Percentiles rank a stretch among this genome's conserved stretches.
These are phyloP conservation scores for Stramenopiles sp. DNA, from an alignment of 352 stramenopile species.

Conservation along the genomic window DNA sequence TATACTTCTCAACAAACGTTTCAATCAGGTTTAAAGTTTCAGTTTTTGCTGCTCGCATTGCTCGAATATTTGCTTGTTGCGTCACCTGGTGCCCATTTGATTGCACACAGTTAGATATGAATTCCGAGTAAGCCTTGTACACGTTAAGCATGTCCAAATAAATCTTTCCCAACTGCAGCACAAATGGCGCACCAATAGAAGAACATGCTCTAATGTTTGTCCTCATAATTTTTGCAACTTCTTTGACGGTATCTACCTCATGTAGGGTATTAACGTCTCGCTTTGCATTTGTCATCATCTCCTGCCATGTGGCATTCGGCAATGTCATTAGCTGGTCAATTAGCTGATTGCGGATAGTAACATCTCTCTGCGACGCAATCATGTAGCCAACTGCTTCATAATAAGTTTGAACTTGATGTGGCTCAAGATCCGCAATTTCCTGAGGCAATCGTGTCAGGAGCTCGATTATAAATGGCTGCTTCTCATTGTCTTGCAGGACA, in stretches of 20 bases:
- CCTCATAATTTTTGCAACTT: constrained; percentile 93
- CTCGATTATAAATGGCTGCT: constrained; percentile 81
- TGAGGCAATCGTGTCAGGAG: constrained; percentile 74
- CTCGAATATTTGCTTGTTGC: constrained; percentile 68
- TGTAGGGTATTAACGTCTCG: constrained; percentile 40
- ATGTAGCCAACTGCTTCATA: constrained; percentile 90
- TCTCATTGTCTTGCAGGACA: constrained; percentile 61
- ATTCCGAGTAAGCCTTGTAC: constrained; percentile 93
- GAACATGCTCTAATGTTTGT: constrained; percentile 89
- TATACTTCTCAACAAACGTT: constrained; percentile 69
- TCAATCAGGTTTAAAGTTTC: constrained; percentile 85
- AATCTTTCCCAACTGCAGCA: constrained; percentile 86
- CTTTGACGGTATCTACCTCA: constrained; percentile 45
- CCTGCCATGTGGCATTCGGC: constrained; percentile 63
- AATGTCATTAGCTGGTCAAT: constrained; percentile 83
- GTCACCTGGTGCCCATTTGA: constrained; percentile 77
- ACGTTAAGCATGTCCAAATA: constrained; percentile 98
- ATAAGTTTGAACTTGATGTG: constrained; percentile 96
- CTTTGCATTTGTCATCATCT: constrained; percentile 46
- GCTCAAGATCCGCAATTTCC: constrained; percentile 91
- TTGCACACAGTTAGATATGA: constrained; percentile 67
- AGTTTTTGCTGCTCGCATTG: constrained; percentile 86
- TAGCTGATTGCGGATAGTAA: constrained; percentile 62
- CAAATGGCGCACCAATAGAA: constrained; percentile 78
- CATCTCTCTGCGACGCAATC: constrained; percentile 42